Conservation (phyloP, 345 rosid genomes). For the Populus pruinosa region DNA sequence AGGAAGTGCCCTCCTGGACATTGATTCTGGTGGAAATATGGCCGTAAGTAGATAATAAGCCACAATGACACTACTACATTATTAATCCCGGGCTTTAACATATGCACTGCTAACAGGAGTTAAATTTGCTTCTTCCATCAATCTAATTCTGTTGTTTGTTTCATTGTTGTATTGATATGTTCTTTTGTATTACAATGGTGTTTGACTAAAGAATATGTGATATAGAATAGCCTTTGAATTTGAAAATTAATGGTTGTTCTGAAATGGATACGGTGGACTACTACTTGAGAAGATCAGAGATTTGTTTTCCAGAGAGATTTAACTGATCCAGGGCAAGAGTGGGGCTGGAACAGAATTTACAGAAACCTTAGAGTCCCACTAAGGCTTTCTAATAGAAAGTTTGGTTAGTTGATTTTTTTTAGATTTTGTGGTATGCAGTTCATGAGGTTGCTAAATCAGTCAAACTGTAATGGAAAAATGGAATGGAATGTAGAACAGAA, state of each 20-base stretch:
- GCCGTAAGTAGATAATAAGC: constrained; percentile 41
- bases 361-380: too few species aligned
- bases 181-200: background rate
- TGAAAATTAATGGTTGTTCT: too few species aligned
- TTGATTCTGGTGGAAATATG: constrained; percentile 75
- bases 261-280: background rate
- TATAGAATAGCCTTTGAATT: too few species aligned
- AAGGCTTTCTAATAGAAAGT: too few species aligned
- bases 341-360: too few species aligned
- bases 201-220: background rate
- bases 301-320: too few species aligned
- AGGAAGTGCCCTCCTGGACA: constrained; percentile 75
- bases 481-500: background rate
- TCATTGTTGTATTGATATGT: background rate
- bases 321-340: too few species aligned
- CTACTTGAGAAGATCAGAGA: background rate
- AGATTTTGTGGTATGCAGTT: background rate
- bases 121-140: background rate
- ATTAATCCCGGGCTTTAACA: background rate
- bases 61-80: background rate
- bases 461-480: background rate
- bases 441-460: background rate
- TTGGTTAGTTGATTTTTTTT: too few species aligned
- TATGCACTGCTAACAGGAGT: background rate
- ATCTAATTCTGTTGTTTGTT: background rate